A percentile compares a stretch with the other conserved stretches of the same genome.
Conservation (phyloP, 371 early-diverging fungal species). For the Sporodiniella umbellata region DNA sequence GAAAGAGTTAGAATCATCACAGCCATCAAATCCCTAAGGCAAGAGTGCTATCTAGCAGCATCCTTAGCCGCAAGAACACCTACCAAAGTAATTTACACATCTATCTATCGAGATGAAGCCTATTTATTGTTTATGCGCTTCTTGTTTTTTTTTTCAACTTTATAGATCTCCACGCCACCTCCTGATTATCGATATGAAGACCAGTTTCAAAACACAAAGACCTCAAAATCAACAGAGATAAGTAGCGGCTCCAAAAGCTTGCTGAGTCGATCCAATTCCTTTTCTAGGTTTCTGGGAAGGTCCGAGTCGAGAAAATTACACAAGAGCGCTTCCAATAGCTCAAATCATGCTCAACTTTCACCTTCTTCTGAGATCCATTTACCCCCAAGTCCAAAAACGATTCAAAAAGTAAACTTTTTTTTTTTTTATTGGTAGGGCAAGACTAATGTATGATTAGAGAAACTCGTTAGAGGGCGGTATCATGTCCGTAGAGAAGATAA, state of each 20-base stretch:
- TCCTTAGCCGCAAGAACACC: conserved; percentile 30
- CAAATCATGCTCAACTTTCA: not conserved
- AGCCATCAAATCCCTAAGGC: conserved; percentile 70
- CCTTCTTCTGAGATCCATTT: not conserved
- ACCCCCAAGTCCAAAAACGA: conserved; percentile 33
- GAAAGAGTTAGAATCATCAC: conserved; percentile 76
- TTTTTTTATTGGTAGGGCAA: no score
- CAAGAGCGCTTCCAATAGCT: conserved; percentile 2
- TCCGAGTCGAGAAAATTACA: conserved; percentile 44
- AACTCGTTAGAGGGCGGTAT: conserved; percentile 51
- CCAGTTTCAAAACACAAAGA: conserved; percentile 21
- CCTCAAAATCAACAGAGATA: conserved; percentile 40
- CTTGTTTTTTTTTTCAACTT: no score
- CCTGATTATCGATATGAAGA: conserved; percentile 1
- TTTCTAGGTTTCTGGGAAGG: conserved; percentile 47
- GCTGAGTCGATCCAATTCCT: conserved; percentile 46
- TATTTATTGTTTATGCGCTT: not conserved
- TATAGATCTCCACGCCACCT: conserved; percentile 3
- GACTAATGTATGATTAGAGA: no score
- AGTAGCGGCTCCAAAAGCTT: conserved; percentile 19
- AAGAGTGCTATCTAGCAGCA: conserved; percentile 53
- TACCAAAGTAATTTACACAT: conserved; percentile 5
- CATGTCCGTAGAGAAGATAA: conserved; percentile 66
- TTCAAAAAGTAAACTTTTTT: conserved; percentile 45
- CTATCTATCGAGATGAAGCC: not conserved